Conservation (phyloP, 2,329 filamentous ascomycete species). For the Alternaria gaisen region DNA sequence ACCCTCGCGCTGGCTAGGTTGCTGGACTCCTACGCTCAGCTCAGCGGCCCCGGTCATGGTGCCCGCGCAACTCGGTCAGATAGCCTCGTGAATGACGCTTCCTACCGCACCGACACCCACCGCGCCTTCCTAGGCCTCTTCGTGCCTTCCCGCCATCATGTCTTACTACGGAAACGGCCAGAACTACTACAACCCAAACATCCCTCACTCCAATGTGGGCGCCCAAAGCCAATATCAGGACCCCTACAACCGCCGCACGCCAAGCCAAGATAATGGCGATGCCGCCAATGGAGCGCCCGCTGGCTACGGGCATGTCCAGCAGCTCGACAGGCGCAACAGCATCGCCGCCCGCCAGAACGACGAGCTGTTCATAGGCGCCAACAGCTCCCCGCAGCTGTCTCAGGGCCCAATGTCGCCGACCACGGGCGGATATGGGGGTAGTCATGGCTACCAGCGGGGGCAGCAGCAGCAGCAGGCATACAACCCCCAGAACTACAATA, state of each 20-base stretch:
- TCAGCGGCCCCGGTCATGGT: slow-evolving; percentile 45
- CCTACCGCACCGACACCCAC: slow-evolving; percentile 27
- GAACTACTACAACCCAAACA: slow-evolving; percentile 58
- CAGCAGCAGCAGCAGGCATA: slow-evolving; percentile 57
- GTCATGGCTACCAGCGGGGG: slow-evolving; percentile 56
- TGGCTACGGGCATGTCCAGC: slow-evolving; percentile 40
- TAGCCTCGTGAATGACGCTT: slow-evolving; percentile 51
- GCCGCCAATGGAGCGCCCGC: slow-evolving; percentile 64
- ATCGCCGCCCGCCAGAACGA: slow-evolving; percentile 56
- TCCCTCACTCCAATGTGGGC: slow-evolving; percentile 53
- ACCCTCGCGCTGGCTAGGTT: slow-evolving; percentile 18
- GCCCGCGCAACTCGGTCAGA: slow-evolving; percentile 37
- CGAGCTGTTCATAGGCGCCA: slow-evolving; percentile 68
- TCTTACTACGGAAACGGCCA: slow-evolving; percentile 66
- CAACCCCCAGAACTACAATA: slow-evolving; percentile 69
- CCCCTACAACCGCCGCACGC: slow-evolving; percentile 62
- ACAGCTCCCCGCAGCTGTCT: slow-evolving; percentile 40
- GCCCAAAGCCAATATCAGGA: slow-evolving; percentile 48
- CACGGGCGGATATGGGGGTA: slow-evolving; percentile 31
- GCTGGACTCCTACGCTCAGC: slow-evolving; percentile 25
- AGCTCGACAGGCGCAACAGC: slow-evolving; percentile 49
- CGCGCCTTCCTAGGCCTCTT: slow-evolving; percentile 23
- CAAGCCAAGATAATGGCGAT: slow-evolving; percentile 81
- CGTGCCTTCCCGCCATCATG: slow-evolving; percentile 53
- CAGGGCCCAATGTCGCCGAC: slow-evolving; percentile 43